A percentile compares a stretch with the other conserved stretches of the same genome.
phyloP scores from a whole-genome alignment of 1,284 basidiomycete genomes.

The Peniophora sp. region DNA sequence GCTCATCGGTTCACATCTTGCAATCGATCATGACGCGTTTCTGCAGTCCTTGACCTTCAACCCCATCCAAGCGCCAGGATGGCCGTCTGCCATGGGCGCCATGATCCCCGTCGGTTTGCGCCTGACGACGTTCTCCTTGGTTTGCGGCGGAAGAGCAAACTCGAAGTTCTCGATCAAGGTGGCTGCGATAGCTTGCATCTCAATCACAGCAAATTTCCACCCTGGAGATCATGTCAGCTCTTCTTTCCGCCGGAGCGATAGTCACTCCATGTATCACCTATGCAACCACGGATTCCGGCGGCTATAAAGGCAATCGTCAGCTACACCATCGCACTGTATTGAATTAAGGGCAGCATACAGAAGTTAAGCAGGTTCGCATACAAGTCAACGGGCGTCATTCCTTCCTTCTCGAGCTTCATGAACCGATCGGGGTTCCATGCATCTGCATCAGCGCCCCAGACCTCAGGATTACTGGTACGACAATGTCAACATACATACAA shows the following conservation, averaged over 20 bases:
- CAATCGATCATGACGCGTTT: no score
- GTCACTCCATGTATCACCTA: no score
- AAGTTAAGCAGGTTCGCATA: slow-evolving; percentile 12
- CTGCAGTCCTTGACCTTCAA: no score
- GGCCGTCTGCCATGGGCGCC: slow-evolving; percentile 6
- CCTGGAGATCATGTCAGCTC: no score
- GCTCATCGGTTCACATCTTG: no score
- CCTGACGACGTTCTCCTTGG: slow-evolving; percentile 5
- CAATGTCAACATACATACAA: slow-evolving; percentile 7
- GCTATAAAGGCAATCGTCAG: slow-evolving; percentile 4
- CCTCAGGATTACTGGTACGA: slow-evolving; percentile 15
- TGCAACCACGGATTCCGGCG: slow-evolving; percentile 21
- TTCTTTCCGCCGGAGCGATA: no score
- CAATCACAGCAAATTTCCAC: slow-evolving; percentile 19
- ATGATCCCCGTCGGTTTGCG: slow-evolving; percentile 8
- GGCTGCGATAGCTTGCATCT: slow-evolving; percentile 15
- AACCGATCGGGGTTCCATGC: slow-evolving; percentile 35
- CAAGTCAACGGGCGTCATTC: neutral
- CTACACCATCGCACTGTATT: slow-evolving; percentile 7
- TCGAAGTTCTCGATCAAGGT: slow-evolving; percentile 19
- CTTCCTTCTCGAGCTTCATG: slow-evolving; percentile 23
- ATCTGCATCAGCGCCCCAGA: slow-evolving; percentile 35
- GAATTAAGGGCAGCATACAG: slow-evolving; percentile 42
- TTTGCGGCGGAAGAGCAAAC: slow-evolving; percentile 12
- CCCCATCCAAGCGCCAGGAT: slow-evolving; percentile 8